phyloP scores from a whole-genome alignment of 495 filamentous ascomycete species.

The Sphaerosporella brunnea region DNA sequence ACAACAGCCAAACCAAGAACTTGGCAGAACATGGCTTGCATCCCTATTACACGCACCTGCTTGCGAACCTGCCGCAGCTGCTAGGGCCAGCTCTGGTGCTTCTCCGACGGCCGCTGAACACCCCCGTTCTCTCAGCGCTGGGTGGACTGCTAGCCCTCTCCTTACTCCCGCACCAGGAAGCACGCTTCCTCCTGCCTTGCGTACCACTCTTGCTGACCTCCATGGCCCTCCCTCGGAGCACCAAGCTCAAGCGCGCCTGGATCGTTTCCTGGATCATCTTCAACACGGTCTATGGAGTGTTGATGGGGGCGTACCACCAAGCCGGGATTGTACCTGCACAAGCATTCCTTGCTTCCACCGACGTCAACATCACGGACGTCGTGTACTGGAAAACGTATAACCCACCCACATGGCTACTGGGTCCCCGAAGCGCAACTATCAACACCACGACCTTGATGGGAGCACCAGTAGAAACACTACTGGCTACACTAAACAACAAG shows the following conservation, averaged over 20 bases:
- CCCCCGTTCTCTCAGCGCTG: conserved; percentile 53
- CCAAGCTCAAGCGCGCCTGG: conserved; percentile 35
- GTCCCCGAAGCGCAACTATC: conserved; percentile 44
- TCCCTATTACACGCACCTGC: conserved; percentile 73
- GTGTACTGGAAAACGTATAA: conserved; percentile 98
- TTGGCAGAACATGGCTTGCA: conserved; percentile 81
- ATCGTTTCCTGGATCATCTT: conserved; percentile 60
- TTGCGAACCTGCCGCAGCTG: conserved; percentile 71
- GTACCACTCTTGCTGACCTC: conserved; percentile 80
- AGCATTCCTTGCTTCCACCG: conserved; percentile 28
- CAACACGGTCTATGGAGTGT: conserved; percentile 54
- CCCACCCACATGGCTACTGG: conserved; percentile 80
- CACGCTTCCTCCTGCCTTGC: conserved; percentile 75
- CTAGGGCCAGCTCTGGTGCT: conserved; percentile 55
- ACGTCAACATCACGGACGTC: conserved; percentile 48
- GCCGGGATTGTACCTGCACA: conserved; percentile 79
- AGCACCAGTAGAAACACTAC: conserved; percentile 42
- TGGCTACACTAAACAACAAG: conserved; percentile 12
- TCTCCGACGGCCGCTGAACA: conserved; percentile 13
- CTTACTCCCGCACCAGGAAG: conserved; percentile 81
- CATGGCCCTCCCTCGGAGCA: conserved; percentile 41
- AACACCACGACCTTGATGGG: conserved; percentile 74
- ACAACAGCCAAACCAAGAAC: conserved; percentile 62
- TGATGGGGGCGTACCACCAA: conserved; percentile 92
- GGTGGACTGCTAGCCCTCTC: conserved; percentile 67